Base-by-base conservation (phyloP, 352 stramenopile species). In the Pythium oligandrum region DNA sequence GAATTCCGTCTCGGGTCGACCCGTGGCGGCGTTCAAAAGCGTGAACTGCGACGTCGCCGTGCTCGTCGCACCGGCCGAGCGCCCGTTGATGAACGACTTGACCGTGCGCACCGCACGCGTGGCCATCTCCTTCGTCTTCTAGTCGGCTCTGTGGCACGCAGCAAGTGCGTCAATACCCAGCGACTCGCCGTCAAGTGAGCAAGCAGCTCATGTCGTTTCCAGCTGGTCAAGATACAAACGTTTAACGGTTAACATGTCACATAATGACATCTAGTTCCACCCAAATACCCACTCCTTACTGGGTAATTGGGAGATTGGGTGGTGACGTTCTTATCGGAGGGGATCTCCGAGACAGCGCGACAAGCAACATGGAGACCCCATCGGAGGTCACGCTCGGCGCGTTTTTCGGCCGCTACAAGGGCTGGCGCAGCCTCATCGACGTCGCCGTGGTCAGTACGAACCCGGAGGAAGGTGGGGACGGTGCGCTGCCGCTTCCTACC, bases 41-140 rank as follows among this genome's bases (percentile, higher is more conserved):
- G 70, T 86, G 57, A 82, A 74, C 8, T 50, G 51, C 43, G 62
- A 47, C 6, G 61, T 43, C 26, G 52, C 55, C 4, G 33, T 44
- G 9, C 55, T 43, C 4, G 55, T 45, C 4, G 68, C 48, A 0
- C 57, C 48, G 37, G 83, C 74, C 57, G 70, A 83, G 51, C 77
- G 78, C 66, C 82, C 82, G 53, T 88, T 75, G 55, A 92, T 66
- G 70, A 90, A 86, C n/a, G 75, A 86, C 57, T 83, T 71, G 50
- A 88, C 69, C 43, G 44, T 59, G 49, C 58, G 51, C n/a, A 55
- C 40, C 4, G 55, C 55, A 38, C 51, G 51, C 42, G 47, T 57
- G 2, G 51, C 32, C 51, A 57, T 57, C n/a, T 31, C 33, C 1
- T 48, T 26, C 17, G 17, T 26, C 17, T 0, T 26, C 17, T 26